Evolutionary conservation across 768 basidiomycete species (phyloP).

Genomic region (Lactarius sp.): DNA sequence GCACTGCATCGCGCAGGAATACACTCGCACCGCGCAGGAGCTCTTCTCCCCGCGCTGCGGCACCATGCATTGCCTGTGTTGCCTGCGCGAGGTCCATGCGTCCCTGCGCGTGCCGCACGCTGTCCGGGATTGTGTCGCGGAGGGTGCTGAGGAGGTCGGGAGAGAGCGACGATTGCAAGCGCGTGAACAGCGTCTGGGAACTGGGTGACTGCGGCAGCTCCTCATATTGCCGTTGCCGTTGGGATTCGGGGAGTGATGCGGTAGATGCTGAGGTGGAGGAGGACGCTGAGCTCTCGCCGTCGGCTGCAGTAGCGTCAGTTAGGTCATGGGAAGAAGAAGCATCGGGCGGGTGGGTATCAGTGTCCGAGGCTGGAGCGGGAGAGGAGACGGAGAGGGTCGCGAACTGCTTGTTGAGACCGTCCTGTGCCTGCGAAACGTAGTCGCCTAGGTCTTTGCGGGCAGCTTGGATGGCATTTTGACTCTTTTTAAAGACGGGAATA

Average conservation of each 20-base stretch:
- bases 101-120: conserved; percentile 45
- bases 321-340: conserved; percentile 29
- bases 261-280: conserved; percentile 24
- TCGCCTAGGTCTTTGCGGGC: conserved; percentile 69
- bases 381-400: conserved; percentile 28
- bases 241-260: conserved; percentile 5
- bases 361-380: not conserved
- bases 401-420: conserved; percentile 61
- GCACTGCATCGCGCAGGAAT: conserved; percentile 75
- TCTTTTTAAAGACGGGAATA: conserved; percentile 38
- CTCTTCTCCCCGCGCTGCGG: conserved; percentile 38
- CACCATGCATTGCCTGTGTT: conserved; percentile 60
- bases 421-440: conserved; percentile 77
- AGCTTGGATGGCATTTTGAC: conserved; percentile 59
- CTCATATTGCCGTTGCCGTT: not conserved
- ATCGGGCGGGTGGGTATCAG: conserved; percentile 23
- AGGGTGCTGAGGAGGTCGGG: conserved; percentile 67
- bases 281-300: conserved; percentile 29
- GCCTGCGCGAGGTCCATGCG: conserved; percentile 58
- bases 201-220: conserved; percentile 3
- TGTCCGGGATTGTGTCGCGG: conserved; percentile 61
- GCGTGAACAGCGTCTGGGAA: conserved; percentile 52
- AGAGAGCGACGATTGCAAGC: conserved; percentile 69
- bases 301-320: conserved; percentile 7
- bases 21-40: conserved; percentile 55